phyloP scores from a whole-genome alignment of 305 asterid genomes.

The Euphrasia arctica region DNA sequence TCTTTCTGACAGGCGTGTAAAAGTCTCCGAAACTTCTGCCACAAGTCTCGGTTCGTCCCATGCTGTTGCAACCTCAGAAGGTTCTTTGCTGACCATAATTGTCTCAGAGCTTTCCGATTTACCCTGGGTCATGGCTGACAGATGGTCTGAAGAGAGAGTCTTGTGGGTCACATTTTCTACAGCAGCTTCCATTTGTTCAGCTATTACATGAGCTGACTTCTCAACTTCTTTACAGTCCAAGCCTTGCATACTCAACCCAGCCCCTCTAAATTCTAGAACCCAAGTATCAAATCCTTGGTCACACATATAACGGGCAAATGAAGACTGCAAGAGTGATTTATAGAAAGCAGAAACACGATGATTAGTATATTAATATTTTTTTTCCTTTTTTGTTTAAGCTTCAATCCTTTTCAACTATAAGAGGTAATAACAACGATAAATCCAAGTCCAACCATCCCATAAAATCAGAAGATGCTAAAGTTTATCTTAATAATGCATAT shows the following conservation, averaged over 20 bases:
- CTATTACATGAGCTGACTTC: constrained; percentile 50
- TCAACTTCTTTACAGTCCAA: constrained; percentile 57
- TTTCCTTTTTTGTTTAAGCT: background rate
- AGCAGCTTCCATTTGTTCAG: constrained; percentile 63
- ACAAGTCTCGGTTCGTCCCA: constrained; percentile 83
- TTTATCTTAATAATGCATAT: constrained; percentile 9
- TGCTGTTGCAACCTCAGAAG: constrained; percentile 39
- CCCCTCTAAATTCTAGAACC: constrained; percentile 95
- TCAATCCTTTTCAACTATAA: background rate
- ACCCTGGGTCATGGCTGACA: constrained; percentile 31
- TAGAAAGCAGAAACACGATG: constrained; percentile 16
- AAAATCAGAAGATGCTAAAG: constrained; percentile 9
- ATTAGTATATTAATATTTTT: constrained; percentile 9
- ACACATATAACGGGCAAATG: constrained; percentile 96
- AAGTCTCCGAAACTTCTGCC: constrained; percentile 59
- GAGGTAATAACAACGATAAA: background rate
- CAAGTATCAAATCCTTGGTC: constrained; percentile 98
- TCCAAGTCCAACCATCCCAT: constrained; percentile 13
- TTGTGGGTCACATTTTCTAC: constrained; percentile 47
- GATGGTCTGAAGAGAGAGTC: constrained; percentile 37
- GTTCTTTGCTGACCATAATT: constrained; percentile 39
- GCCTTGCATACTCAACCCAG: constrained; percentile 70
- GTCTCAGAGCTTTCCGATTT: constrained; percentile 40
- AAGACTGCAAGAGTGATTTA: constrained; percentile 53
- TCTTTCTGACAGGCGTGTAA: constrained; percentile 74